phyloP scores from a whole-genome alignment of 352 stramenopile species.

The Aphanomyces cochlioides region DNA sequence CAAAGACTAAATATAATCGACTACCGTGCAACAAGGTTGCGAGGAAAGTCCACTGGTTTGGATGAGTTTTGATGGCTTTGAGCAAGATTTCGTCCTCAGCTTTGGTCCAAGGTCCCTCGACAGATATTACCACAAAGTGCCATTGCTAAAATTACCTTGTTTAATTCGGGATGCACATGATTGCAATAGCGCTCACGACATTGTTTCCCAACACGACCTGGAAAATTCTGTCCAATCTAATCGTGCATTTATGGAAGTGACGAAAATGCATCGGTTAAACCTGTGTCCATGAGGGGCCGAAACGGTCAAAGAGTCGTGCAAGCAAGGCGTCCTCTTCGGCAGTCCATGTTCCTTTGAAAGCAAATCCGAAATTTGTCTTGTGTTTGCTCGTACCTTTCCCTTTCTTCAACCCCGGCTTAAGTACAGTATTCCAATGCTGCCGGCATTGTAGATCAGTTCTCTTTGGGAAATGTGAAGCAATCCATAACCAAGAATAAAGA shows the following conservation, averaged over 20 bases:
- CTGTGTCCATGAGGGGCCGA: constrained; percentile 58
- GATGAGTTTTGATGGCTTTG: constrained; percentile 32
- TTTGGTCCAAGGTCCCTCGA: constrained; percentile 46
- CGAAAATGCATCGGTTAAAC: constrained; percentile 30
- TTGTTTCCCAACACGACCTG: constrained; percentile 58
- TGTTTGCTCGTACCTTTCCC: constrained; percentile 36
- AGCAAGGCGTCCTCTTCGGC: constrained; percentile 46
- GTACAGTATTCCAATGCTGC: constrained; percentile 69
- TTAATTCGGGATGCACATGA: constrained; percentile 48
- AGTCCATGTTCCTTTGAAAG: constrained; percentile 43
- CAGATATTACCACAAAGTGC: background rate
- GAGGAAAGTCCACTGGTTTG: constrained; percentile 49
- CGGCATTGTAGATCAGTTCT: constrained; percentile 71
- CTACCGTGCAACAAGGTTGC: constrained; percentile 41
- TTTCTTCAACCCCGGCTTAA: constrained; percentile 51
- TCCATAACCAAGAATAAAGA: constrained; percentile 50
- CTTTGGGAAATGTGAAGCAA: constrained; percentile 62
- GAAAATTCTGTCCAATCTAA: constrained; percentile 56
- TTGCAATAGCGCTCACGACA: constrained; percentile 72
- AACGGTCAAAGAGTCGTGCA: constrained; percentile 39
- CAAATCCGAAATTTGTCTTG: background rate
- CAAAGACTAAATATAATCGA: background rate
- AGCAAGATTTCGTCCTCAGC: constrained; percentile 45
- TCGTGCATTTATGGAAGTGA: background rate
- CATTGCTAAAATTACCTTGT: constrained; percentile 35